phyloP scores from a whole-genome alignment of 1,284 basidiomycete genomes.

The Polyporus tsugae region DNA sequence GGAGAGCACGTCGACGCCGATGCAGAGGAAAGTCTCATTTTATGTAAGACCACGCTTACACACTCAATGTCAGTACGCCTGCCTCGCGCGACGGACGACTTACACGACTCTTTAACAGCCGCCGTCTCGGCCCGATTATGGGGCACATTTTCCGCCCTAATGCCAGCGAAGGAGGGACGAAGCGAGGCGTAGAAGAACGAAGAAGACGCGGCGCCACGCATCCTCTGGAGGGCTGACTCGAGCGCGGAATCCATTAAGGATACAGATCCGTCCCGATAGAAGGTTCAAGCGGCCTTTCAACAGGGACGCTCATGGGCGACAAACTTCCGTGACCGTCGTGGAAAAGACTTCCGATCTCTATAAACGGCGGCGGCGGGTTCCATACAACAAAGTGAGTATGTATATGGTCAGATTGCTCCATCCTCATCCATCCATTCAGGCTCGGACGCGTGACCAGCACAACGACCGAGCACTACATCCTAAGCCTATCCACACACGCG shows the following conservation, averaged over 20 bases:
- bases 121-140: constrained; percentile 28
- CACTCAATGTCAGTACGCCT: constrained; percentile 27
- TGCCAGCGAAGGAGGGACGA: constrained; percentile 8
- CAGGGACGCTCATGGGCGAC: constrained; percentile 13
- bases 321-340: constrained; percentile 28
- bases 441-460: constrained; percentile 1
- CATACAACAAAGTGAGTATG: constrained; percentile 5
- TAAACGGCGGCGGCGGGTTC: constrained; percentile 3
- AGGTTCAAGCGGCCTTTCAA: constrained; percentile 6
- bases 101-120: constrained; percentile 26
- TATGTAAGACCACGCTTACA: constrained; percentile 32
- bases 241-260: constrained; percentile 28
- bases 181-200: constrained; percentile 3
- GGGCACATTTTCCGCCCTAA: constrained; percentile 7
- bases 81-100: constrained; percentile 24
- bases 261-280: constrained; percentile 31
- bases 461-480: constrained; percentile 3
- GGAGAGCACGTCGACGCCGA: constrained; percentile 22
- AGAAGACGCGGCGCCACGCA: constrained; percentile 8
- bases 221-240: constrained; percentile 10
- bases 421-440: constrained; percentile 2
- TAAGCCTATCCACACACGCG: not conserved
- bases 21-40: constrained; percentile 30
- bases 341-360: constrained; percentile 18
- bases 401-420: constrained; percentile 11